These are phyloP conservation scores for Drechmeria coniospora DNA, from an alignment of 2,329 filamentous ascomycete species.

Conservation along the genomic window DNA sequence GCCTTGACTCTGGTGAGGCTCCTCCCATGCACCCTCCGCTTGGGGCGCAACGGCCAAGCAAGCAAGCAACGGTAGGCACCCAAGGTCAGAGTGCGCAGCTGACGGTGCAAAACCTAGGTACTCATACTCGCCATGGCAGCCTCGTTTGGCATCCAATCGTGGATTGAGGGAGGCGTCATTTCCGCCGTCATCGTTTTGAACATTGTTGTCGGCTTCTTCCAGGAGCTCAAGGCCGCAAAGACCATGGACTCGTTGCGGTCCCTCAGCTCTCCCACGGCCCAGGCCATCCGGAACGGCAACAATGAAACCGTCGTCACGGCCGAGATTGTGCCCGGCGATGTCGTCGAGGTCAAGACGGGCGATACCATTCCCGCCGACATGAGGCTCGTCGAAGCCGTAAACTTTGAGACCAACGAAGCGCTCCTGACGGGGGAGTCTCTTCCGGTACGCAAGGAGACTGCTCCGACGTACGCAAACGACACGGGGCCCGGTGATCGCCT, in stretches of 20 bases:
- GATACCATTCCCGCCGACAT: constrained; percentile 48
- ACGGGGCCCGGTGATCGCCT: constrained; percentile 39
- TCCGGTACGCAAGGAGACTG: constrained; percentile 38
- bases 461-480: constrained; percentile 23
- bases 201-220: constrained; percentile 34
- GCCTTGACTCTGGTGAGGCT: constrained; percentile 47
- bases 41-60: not conserved
- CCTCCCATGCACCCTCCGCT: not conserved
- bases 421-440: constrained; percentile 49
- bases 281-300: constrained; percentile 25
- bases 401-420: constrained; percentile 53
- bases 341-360: constrained; percentile 37
- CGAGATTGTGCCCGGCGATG: constrained; percentile 40
- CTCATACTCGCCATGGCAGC: constrained; percentile 42
- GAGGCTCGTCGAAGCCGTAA: constrained; percentile 41
- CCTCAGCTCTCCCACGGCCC: constrained; percentile 27
- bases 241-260: constrained; percentile 32
- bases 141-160: constrained; percentile 41
- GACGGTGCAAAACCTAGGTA: constrained; percentile 15
- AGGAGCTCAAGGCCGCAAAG: constrained; percentile 31
- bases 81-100: not conserved
- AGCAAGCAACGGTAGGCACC: not conserved
- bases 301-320: constrained; percentile 21
- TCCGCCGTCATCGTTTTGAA: constrained; percentile 42
- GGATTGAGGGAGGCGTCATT: constrained; percentile 45